Percentiles rank a stretch among this genome's conserved stretches.
Evolutionary conservation across 78 protist species (phyloP).

Genomic region (Dictyostelium purpureum): DNA sequence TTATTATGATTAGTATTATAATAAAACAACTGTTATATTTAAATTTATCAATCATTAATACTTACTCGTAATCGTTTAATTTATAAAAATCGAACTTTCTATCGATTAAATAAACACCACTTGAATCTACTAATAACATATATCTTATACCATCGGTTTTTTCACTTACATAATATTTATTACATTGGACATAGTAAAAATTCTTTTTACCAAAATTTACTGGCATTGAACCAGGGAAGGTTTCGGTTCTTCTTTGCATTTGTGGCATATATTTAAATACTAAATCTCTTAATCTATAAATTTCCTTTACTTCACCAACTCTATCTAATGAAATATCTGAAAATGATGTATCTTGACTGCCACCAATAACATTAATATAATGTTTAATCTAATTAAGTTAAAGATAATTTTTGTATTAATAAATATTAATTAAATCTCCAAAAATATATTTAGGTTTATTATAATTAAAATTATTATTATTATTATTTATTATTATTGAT

Average conservation of each 20-base stretch:
- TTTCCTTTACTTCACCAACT: constrained; percentile 2
- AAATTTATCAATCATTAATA: too few species aligned
- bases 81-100: constrained; percentile 65
- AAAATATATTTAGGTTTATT: not conserved
- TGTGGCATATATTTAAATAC: constrained; percentile 29
- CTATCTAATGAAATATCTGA: constrained; percentile 47
- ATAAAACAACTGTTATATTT: not conserved
- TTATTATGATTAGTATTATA: not conserved
- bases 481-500: not conserved
- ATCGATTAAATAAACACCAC: constrained; percentile 22
- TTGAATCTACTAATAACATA: constrained; percentile 12
- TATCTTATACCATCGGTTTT: constrained; percentile 81
- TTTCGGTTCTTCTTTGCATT: not conserved
- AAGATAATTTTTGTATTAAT: too few species aligned
- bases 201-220: constrained; percentile 68
- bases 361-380: not conserved
- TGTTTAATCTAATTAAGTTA: not conserved
- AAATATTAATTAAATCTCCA: not conserved
- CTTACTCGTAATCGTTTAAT: constrained; percentile 18
- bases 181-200: constrained; percentile 29
- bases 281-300: constrained; percentile 12
- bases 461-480: not conserved
- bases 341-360: constrained; percentile 18
- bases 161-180: constrained; percentile 63
- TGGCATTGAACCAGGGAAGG: constrained; percentile 80